phyloP scores from a whole-genome alignment of 2,329 filamentous ascomycete genomes.

The Fusarium begoniae region DNA sequence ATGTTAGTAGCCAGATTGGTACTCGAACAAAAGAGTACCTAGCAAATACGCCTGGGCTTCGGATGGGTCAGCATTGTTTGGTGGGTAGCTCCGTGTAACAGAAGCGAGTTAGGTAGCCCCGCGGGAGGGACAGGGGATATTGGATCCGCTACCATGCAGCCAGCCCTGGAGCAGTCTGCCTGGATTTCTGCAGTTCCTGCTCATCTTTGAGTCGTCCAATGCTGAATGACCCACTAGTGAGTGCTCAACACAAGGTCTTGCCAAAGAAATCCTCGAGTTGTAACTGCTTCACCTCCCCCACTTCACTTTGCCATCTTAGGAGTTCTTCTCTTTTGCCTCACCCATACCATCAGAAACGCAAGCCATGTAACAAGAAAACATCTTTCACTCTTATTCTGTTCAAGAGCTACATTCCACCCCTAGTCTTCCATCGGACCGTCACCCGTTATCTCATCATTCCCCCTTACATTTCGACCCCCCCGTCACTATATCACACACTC shows the following conservation, averaged over 20 bases:
- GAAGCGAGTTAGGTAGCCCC: neutral
- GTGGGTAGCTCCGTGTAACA: neutral
- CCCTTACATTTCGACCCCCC: neutral
- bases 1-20: neutral
- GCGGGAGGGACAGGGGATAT: neutral
- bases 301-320: neutral
- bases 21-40: neutral
- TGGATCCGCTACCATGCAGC: neutral
- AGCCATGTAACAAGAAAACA: neutral
- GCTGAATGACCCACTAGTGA: neutral
- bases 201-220: neutral
- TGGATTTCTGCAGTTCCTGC: neutral
- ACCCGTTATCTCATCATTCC: no score
- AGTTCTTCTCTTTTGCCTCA: neutral
- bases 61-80: neutral
- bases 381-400: accelerated
- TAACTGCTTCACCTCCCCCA: neutral
- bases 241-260: neutral
- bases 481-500: neutral
- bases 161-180: neutral
- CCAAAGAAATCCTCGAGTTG: neutral
- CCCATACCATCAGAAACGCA: neutral
- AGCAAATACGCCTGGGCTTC: no score
- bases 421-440: neutral
- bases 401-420: neutral